A percentile compares a stretch with the other conserved stretches of the same genome.
Evolutionary conservation across 2,329 filamentous ascomycete species (phyloP).

Genomic region (Trichoderma sp.): DNA sequence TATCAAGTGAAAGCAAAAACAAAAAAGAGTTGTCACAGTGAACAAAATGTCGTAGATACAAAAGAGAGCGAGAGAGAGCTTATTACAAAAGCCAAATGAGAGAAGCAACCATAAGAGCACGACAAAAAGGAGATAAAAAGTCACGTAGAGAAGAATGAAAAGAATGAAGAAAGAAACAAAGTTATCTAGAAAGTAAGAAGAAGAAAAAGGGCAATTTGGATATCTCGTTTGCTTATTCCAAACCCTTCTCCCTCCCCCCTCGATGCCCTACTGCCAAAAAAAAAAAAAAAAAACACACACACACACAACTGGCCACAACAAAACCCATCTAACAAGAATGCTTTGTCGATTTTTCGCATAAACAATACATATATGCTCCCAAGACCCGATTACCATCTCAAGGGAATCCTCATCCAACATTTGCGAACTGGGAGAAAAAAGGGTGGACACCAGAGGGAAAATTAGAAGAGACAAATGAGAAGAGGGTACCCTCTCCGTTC

Average conservation of each 20-base stretch:
- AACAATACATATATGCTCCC: background rate
- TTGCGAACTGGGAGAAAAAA: background rate
- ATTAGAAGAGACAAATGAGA: background rate
- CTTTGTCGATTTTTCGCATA: background rate
- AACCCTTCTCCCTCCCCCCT: background rate
- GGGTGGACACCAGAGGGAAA: too few relatives aligned
- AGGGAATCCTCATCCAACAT: background rate
- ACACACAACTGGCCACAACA: background rate
- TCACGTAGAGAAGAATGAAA: background rate
- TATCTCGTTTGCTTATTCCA: background rate
- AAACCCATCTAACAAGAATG: background rate
- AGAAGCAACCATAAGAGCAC: background rate
- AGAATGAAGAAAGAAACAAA: background rate
- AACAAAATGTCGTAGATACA: background rate
- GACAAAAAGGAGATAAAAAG: background rate
- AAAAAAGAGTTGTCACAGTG: background rate
- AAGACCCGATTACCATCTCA: background rate
- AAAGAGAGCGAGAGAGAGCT: background rate
- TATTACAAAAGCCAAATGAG: background rate
- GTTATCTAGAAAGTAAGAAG: background rate
- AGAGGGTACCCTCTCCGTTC: background rate
- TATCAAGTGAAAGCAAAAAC: background rate
- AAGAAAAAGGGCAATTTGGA: background rate
- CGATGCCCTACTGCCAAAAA: background rate
- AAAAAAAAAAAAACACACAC: too few relatives aligned